Base-by-base conservation (phyloP, 805 yeast species). In the Nakazawaea molendinolei region DNA sequence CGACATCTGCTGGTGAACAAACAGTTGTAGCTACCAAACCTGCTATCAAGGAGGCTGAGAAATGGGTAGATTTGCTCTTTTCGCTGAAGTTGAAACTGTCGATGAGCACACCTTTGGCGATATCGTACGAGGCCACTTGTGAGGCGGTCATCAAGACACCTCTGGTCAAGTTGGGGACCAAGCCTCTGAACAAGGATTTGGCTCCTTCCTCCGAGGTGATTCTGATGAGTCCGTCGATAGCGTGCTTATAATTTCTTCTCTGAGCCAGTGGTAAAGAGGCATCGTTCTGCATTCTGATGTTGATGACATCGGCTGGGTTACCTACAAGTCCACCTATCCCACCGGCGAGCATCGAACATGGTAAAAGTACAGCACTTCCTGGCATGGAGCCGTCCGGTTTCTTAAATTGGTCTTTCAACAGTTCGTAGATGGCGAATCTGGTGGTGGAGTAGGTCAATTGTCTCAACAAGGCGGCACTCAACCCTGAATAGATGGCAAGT, bases 1-100 rank as follows among this genome's bases (percentile, higher is more conserved):
- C 78, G 3, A 86, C 95, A 57, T 86, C 95, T 8, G 89, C 95
- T 1, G 95, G 95, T 2, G 95, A 84, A 55, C 95, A 86, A 14
- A 86, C 82, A 0, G 95, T 86, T 0, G 95, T 86, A 5, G 95
- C 95, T 5, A 86, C 86, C 23, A 86, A 61, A 13, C 95, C 95
- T 1, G 95, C 95, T 44, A 81, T 51, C 42, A 86, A 63, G 4
- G 90, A 79, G 0, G 95, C 85, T 23, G 77, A 54, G 51, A 86
- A 85, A 56, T 86, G 95, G 3, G 95, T 85, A 0, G 76, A 48
- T 44, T 76, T 74, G 36, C 77, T 69, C 14, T 69, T 58, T 28
- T 84, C 75, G 50, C 81, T 78, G 58, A 78, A 56, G 4, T 61
- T 54, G 2, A 74, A 37, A 5, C 51, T 46, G 3, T 63, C 58